These are phyloP conservation scores for Gymnopilus dilepis DNA, from an alignment of 768 basidiomycete genomes.

Conservation along the genomic window DNA sequence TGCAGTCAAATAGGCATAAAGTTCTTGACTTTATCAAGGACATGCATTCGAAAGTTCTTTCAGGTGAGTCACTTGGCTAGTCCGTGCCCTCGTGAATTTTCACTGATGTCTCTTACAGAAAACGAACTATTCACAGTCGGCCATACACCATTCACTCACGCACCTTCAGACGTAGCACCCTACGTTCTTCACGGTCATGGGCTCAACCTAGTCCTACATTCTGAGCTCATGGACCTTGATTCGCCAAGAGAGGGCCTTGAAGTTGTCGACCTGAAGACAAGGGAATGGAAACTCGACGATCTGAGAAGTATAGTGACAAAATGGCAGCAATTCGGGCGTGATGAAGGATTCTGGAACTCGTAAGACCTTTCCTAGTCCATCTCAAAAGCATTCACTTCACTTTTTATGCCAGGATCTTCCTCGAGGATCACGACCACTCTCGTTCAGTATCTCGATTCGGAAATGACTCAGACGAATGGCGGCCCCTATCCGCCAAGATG, in stretches of 20 bases:
- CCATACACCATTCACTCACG: slow-evolving; percentile 64
- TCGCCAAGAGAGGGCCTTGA: slow-evolving; percentile 39
- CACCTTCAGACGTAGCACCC: slow-evolving; percentile 51
- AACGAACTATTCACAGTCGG: slow-evolving; percentile 69
- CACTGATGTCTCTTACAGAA: slow-evolving; percentile 36
- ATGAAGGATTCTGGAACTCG: slow-evolving; percentile 72
- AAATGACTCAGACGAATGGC: slow-evolving; percentile 63
- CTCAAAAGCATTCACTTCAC: not conserved
- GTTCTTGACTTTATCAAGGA: slow-evolving; percentile 73
- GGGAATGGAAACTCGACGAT: slow-evolving; percentile 57
- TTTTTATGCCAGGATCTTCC: slow-evolving; percentile 48
- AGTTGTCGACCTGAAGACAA: slow-evolving; percentile 44
- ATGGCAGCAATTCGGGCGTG: slow-evolving; percentile 65
- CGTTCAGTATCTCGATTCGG: slow-evolving; percentile 71
- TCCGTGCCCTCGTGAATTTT: not conserved
- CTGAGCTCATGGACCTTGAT: slow-evolving; percentile 67
- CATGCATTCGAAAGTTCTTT: slow-evolving; percentile 67
- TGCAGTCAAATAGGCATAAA: slow-evolving; percentile 49
- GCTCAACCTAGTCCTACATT: slow-evolving; percentile 69
- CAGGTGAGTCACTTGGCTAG: slow-evolving; percentile 46
- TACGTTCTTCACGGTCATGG: slow-evolving; percentile 68
- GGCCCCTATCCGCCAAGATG: slow-evolving; percentile 65
- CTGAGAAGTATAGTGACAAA: slow-evolving; percentile 49
- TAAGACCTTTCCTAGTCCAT: slow-evolving; percentile 33
- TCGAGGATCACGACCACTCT: slow-evolving; percentile 75